phyloP scores from a whole-genome alignment of 176 grass and related monocot genomes.

The Eremochloa ophiuroides region DNA sequence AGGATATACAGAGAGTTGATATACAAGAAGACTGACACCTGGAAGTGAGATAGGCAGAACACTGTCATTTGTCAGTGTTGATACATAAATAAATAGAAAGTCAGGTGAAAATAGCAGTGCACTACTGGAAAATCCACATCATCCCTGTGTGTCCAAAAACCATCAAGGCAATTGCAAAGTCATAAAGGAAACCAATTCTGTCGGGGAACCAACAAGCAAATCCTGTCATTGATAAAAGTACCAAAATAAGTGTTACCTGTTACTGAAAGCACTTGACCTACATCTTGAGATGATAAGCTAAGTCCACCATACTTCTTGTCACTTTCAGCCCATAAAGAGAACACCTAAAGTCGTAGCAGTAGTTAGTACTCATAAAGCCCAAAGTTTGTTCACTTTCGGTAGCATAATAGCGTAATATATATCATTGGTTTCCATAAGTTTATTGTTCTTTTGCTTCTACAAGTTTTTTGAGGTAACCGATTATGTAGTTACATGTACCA shows the following conservation, averaged over 20 bases:
- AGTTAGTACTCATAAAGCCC: not conserved
- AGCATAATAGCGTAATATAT: not conserved
- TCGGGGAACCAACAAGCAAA: not conserved
- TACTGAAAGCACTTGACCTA: constrained; percentile 63
- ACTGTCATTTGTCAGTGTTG: not conserved
- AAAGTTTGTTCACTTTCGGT: not conserved
- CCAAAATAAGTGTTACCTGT: constrained; percentile 35
- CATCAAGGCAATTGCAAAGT: no score
- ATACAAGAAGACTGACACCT: constrained; percentile 65
- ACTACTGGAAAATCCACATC: no score
- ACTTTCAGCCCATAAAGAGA: constrained; percentile 81
- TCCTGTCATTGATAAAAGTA: not conserved
- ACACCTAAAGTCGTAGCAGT: constrained; percentile 31
- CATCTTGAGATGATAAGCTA: constrained; percentile 59
- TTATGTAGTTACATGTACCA: not conserved
- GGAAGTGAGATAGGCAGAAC: constrained; percentile 15
- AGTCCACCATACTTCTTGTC: constrained; percentile 71
- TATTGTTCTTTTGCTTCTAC: no score
- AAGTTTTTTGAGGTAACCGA: not conserved
- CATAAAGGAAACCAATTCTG: not conserved
- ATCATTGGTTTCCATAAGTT: no score
- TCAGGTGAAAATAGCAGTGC: not conserved
- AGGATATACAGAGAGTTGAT: constrained; percentile 62
- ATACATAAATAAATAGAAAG: not conserved
- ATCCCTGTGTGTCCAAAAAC: no score